Evolutionary conservation across 225 moss, liverwort and hornwort species (phyloP), one percentile per base, ranked within the genome.

Genomic region (Marchantia paleacea): DNA sequence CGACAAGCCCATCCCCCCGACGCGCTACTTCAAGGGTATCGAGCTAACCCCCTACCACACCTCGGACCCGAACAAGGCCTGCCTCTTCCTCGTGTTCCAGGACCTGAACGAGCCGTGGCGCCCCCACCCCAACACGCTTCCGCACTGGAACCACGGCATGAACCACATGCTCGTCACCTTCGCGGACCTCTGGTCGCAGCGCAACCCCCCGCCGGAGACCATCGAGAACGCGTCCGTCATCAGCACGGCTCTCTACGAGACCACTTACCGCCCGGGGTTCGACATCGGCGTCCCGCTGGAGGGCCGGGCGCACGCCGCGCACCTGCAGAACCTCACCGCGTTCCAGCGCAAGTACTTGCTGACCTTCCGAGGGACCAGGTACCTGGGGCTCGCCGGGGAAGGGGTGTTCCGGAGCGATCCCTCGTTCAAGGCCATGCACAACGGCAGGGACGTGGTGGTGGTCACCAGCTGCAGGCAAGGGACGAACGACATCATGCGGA

Each of bases 141-240:
- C 89, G 0, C 53, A 89, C 52, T 93, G 93, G 93, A 88, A 89
- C 55, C 86, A 87, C 3, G 93, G 93, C 13, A 82, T 90, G 24
- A 93, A 93, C 76, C 93, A 93, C 53, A 91, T 93, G 29, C 88
- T 93, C 58, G 84, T 93, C 25, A 93, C 93, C 0, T 90, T 91
- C 67, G 85, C 90, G 52, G 93, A 93, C 80, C 85, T 86, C n/a
- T 93, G 93, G 93, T 71, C 55, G 0, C 85, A 91, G 78, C 86
- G 89, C 0, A 93, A 93, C 80, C 91, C 91, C 4, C 74, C 89
- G 0, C 71, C 89, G 11, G 79, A 83, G 57, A 83, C 90, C 8
- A 93, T 93, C 55, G 91, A 91, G 61, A 89, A 82, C 80, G 91
- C 93, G 7, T 93, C 93, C 18, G 90, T 93, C 68, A 81, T 93